Percentiles rank a stretch among this genome's conserved stretches.
Conservation (phyloP, 805 yeast genomes). For the Hanseniaspora osmophila region DNA sequence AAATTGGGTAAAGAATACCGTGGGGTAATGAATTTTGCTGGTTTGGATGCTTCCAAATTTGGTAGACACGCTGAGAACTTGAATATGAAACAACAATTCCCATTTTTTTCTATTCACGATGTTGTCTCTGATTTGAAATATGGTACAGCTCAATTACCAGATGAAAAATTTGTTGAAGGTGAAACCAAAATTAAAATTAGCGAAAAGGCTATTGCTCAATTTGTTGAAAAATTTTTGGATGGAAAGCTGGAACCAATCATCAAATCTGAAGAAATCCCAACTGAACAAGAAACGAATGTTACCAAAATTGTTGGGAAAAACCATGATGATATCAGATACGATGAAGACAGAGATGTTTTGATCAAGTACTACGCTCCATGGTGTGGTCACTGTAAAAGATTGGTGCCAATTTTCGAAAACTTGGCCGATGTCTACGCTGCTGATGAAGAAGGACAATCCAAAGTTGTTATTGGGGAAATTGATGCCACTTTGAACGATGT, state of each 20-base stretch:
- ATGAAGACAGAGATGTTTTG: slow-evolving; percentile 49
- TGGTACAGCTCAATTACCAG: slow-evolving; percentile 48
- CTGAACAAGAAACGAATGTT: slow-evolving; percentile 61
- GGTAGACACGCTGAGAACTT: slow-evolving; percentile 81
- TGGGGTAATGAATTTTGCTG: slow-evolving; percentile 77
- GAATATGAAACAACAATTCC: slow-evolving; percentile 74
- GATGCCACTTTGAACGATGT: slow-evolving; percentile 89
- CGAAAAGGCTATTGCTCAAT: slow-evolving; percentile 39
- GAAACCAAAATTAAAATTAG: slow-evolving; percentile 27
- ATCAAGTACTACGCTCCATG: slow-evolving; percentile 94
- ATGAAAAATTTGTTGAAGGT: slow-evolving; percentile 16
- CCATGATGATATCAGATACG: slow-evolving; percentile 54
- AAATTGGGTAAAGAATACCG: slow-evolving; percentile 60
- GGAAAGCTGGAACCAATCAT: slow-evolving; percentile 60
- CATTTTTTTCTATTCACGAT: slow-evolving; percentile 83
- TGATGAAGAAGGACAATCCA: slow-evolving; percentile 32
- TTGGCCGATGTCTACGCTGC: slow-evolving; percentile 55
- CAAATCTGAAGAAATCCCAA: slow-evolving; percentile 81
- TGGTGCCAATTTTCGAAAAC: slow-evolving; percentile 81
- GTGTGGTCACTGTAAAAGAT: slow-evolving; percentile 92
- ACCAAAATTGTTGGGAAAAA: slow-evolving; percentile 70
- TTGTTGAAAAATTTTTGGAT: slow-evolving; percentile 46
- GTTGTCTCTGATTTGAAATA: slow-evolving; percentile 53
- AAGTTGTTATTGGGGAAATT: slow-evolving; percentile 67
- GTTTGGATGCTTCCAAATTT: slow-evolving; percentile 64